Evolutionary conservation across 139 green algal species (phyloP).

Genomic region (Chlamydomonas incerta): DNA sequence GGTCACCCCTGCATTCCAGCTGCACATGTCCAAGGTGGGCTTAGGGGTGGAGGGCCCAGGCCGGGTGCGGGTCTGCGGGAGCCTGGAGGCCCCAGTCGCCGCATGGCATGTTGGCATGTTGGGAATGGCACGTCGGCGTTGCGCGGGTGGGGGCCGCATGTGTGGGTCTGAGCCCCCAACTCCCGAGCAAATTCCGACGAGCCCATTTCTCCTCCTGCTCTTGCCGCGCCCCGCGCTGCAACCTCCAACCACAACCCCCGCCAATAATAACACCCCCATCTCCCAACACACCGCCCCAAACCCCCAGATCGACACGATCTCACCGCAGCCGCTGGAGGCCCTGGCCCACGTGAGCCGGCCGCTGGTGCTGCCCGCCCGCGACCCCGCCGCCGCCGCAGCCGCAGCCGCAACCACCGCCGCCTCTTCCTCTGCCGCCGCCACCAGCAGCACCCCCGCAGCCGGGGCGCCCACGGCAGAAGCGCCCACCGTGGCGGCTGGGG

Average conservation of each 20-base stretch:
- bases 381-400: too few species aligned
- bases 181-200: too few species aligned
- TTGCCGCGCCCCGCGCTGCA: conserved; percentile 3
- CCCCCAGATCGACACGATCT: conserved; percentile 29
- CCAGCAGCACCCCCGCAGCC: neutral
- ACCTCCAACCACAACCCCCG: neutral
- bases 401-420: too few species aligned
- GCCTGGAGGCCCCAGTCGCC: too few species aligned
- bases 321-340: neutral
- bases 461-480: neutral
- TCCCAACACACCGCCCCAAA: neutral
- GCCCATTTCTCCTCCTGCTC: too few species aligned
- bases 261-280: neutral
- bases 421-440: neutral
- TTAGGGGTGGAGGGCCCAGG: conserved; percentile 41
- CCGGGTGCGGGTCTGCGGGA: too few species aligned
- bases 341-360: neutral
- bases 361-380: neutral
- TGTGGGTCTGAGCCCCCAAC: too few species aligned
- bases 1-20: conserved; percentile 85
- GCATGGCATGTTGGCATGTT: too few species aligned
- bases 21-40: conserved; percentile 72
- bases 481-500: neutral
- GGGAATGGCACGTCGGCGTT: too few species aligned
- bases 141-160: too few species aligned